A percentile compares a stretch with the other conserved stretches of the same genome.
Conservation (phyloP, 2,329 filamentous ascomycete genomes). For the Cladosporium sp. region DNA sequence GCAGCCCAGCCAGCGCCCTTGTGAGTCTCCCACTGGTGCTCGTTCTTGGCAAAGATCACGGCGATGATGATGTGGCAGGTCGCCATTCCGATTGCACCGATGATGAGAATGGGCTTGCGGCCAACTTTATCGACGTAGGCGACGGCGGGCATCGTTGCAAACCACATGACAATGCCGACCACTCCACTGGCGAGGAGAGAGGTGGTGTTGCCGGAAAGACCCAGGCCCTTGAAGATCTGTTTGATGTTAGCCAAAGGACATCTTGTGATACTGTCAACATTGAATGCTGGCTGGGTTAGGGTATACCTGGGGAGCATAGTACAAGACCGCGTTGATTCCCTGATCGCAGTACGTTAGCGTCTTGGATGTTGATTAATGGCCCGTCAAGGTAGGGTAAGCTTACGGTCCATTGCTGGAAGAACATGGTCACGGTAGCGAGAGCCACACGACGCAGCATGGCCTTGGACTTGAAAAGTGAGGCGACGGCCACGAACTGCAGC, state of each 20-base stretch:
- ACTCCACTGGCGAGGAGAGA: constrained; percentile 67
- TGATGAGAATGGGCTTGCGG: constrained; percentile 36
- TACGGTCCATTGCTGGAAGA: constrained; percentile 50
- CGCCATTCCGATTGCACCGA: constrained; percentile 34
- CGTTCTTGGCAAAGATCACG: constrained; percentile 59
- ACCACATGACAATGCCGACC: constrained; percentile 66
- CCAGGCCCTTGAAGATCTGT: constrained; percentile 44
- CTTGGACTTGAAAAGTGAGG: constrained; percentile 59
- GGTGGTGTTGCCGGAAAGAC: constrained; percentile 42
- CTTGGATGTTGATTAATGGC: neutral
- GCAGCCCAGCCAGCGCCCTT: constrained; percentile 65
- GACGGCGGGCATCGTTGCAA: constrained; percentile 64
- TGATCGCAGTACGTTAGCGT: neutral
- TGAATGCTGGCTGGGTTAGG: too few species aligned
- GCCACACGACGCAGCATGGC: constrained; percentile 65
- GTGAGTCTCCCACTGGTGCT: constrained; percentile 56
- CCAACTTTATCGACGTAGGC: constrained; percentile 59
- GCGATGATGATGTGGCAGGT: constrained; percentile 56
- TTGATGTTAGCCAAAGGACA: neutral
- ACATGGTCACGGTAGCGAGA: constrained; percentile 49
- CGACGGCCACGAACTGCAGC: constrained; percentile 65
- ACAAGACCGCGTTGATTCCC: constrained; percentile 42
- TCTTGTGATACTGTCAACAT: too few species aligned
- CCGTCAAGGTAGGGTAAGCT: neutral
- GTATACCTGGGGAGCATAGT: constrained; percentile 43